Percentiles rank a stretch among this genome's conserved stretches.
phyloP scores from a whole-genome alignment of 108 stramenopile species.

The Stephanodiscus minutulus region DNA sequence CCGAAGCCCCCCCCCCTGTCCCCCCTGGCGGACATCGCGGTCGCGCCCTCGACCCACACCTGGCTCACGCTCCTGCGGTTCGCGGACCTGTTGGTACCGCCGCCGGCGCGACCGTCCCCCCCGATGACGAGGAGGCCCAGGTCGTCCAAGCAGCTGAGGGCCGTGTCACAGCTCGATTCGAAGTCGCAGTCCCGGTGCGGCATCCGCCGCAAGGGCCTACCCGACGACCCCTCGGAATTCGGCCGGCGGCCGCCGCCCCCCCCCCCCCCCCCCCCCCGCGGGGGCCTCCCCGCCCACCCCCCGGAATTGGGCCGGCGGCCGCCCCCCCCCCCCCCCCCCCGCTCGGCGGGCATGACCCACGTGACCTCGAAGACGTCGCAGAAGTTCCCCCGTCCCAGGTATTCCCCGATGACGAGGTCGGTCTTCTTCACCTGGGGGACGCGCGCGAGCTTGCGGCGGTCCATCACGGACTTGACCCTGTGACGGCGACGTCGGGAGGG shows the following conservation, averaged over 20 bases:
- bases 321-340: background rate
- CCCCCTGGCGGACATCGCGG: no score
- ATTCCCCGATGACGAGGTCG: constrained; percentile 39
- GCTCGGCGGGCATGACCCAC: constrained; percentile 16
- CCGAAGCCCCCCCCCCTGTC: background rate
- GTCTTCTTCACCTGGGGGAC: constrained; percentile 37
- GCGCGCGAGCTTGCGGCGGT: constrained; percentile 23
- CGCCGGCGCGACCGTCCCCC: background rate
- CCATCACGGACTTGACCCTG: constrained; percentile 29
- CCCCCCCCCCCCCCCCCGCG: background rate
- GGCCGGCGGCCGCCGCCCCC: background rate
- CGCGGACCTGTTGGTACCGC: background rate
- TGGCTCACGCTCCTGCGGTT: background rate
- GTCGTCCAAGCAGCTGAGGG: constrained; percentile 1
- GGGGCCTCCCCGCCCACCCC: no score
- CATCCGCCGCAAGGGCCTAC: no score
- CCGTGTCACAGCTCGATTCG: background rate
- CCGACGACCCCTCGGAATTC: no score
- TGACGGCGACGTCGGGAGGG: background rate
- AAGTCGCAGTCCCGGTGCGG: background rate
- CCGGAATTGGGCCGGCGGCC: background rate
- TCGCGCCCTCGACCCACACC: background rate
- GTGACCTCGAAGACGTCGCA: constrained; percentile 46
- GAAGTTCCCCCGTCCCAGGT: constrained; percentile 41
- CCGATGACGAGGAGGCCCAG: background rate